Conservation (phyloP, 116 monocot genomes). For the Posidonia oceanica region DNA sequence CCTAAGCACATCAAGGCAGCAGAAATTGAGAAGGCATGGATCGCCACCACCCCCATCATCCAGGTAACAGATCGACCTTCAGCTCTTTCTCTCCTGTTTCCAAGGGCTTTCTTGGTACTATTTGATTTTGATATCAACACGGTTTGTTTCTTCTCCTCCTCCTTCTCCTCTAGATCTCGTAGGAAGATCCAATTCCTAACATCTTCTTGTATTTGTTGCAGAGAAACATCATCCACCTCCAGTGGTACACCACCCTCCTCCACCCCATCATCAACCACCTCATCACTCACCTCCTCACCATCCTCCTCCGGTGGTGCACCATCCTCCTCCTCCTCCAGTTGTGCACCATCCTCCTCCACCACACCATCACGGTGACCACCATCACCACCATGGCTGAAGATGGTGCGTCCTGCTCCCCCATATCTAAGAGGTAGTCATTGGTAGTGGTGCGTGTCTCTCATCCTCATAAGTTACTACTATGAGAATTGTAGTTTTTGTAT, state of each 20-base stretch:
- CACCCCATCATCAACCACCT: not conserved
- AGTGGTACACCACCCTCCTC: not conserved
- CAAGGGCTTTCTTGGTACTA: no score
- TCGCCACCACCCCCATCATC: not conserved
- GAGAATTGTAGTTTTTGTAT: no score
- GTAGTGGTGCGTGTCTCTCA: not conserved
- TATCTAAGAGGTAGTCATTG: not conserved
- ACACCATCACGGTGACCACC: not conserved
- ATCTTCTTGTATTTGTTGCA: no score
- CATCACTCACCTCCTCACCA: not conserved
- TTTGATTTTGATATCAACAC: no score
- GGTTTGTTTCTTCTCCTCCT: no score
- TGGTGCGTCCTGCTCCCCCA: not conserved
- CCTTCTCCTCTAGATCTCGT: no score
- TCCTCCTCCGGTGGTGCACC: not conserved
- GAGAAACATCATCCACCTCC: not conserved
- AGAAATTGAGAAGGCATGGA: not conserved
- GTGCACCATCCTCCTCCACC: conserved; percentile 1
- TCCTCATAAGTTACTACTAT: not conserved
- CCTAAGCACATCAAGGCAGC: not conserved
- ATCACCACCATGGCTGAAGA: conserved; percentile 1
- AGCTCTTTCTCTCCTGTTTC: no score
- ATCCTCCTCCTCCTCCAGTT: not conserved
- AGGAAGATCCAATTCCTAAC: no score
- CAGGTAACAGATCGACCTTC: no score